These are phyloP conservation scores for Megacollybia marginata DNA, from an alignment of 768 basidiomycete species.

Conservation along the genomic window DNA sequence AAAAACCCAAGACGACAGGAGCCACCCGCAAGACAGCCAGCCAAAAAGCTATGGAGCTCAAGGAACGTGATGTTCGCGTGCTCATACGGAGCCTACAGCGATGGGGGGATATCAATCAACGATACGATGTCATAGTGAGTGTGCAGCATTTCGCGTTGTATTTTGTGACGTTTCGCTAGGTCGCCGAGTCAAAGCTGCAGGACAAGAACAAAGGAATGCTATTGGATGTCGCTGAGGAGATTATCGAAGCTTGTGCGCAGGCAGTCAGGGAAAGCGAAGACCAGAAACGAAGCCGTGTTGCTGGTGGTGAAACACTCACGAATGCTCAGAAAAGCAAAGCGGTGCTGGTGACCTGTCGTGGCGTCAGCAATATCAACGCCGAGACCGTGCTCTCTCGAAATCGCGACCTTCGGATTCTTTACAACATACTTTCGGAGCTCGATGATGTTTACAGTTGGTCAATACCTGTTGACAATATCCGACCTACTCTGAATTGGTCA, in stretches of 20 bases:
- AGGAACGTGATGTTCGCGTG: conserved; percentile 94
- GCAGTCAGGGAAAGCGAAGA: conserved; percentile 83
- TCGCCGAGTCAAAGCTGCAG: conserved; percentile 80
- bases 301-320: conserved; percentile 81
- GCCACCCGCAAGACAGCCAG: conserved; percentile 83
- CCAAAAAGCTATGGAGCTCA: conserved; percentile 93
- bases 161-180: conserved; percentile 34
- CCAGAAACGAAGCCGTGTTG: conserved; percentile 67
- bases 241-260: conserved; percentile 75
- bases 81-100: conserved; percentile 91
- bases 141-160: conserved; percentile 2
- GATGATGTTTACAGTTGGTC: conserved; percentile 77
- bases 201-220: conserved; percentile 95
- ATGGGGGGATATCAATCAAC: conserved; percentile 94
- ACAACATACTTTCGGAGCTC: conserved; percentile 65
- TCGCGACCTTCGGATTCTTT: conserved; percentile 84
- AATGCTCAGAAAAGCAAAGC: conserved; percentile 97
- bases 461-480: conserved; percentile 88
- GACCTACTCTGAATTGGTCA: conserved; percentile 93
- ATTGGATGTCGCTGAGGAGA: conserved; percentile 85
- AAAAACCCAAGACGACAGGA: conserved; percentile 68
- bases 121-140: conserved; percentile 91
- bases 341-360: conserved; percentile 84
- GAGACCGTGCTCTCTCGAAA: conserved; percentile 90
- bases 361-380: conserved; percentile 92